These are phyloP conservation scores for Calocybe indica DNA, from an alignment of 768 basidiomycete genomes.

Conservation along the genomic window DNA sequence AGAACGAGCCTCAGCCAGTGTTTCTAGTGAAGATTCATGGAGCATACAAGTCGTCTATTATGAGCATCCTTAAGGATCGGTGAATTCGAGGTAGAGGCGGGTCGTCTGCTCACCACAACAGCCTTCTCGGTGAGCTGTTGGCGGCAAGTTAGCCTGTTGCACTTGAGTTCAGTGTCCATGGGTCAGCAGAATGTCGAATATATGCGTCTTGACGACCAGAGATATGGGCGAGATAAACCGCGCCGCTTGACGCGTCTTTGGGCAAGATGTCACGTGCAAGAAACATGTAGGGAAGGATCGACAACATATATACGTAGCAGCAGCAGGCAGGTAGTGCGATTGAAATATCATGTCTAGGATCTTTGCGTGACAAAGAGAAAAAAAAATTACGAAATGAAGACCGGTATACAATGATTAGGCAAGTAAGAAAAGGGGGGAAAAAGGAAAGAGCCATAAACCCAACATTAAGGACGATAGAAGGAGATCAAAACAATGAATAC, in stretches of 20 bases:
- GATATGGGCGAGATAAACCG: too few relatives aligned
- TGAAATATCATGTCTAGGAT: neutral
- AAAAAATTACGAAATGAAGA: slow-evolving; percentile 1
- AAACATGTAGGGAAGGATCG: neutral
- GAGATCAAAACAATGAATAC: neutral
- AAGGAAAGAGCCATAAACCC: too few relatives aligned
- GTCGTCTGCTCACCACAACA: slow-evolving; percentile 60
- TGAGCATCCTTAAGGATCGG: neutral
- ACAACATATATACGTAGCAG: neutral
- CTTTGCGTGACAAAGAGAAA: slow-evolving; percentile 3
- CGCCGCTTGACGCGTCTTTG: neutral
- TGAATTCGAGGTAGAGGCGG: neutral
- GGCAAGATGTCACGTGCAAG: neutral
- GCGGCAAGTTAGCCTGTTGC: slow-evolving; percentile 76
- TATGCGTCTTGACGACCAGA: too few relatives aligned
- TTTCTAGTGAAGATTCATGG: slow-evolving; percentile 2
- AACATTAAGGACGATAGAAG: too few relatives aligned
- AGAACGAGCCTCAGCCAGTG: neutral
- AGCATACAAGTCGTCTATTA: slow-evolving; percentile 22
- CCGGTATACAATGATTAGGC: too few relatives aligned
- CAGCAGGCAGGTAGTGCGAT: neutral
- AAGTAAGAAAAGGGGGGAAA: neutral
- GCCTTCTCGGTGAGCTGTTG: slow-evolving; percentile 67
- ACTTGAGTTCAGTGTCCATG: slow-evolving; percentile 76
- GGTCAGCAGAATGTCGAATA: neutral